phyloP scores from a whole-genome alignment of 371 early-diverging fungal species.

The Smittium culicis region DNA sequence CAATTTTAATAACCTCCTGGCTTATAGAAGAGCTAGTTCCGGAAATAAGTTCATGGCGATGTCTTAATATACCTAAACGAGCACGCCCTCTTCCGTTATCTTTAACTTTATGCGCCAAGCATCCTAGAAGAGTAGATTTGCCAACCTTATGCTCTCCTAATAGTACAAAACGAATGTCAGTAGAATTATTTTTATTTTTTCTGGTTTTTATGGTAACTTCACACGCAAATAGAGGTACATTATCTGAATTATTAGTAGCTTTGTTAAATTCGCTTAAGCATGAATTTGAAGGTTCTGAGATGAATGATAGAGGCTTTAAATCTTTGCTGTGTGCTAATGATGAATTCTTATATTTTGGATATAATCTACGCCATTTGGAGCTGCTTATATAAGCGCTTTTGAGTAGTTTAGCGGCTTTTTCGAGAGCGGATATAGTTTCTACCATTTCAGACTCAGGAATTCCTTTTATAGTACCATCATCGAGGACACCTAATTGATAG shows the following conservation, averaged over 20 bases:
- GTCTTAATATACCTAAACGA: constrained; percentile 67
- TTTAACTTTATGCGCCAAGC: constrained; percentile 58
- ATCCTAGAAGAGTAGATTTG: constrained; percentile 74
- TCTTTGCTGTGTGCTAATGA: background rate
- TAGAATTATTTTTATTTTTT: constrained; percentile 40
- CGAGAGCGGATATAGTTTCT: constrained; percentile 17
- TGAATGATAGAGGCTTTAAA: background rate
- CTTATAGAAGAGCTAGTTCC: constrained; percentile 81
- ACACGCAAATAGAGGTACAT: constrained; percentile 18
- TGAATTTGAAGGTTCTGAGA: no score
- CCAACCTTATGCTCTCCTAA: constrained; percentile 71
- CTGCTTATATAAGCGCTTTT: constrained; percentile 2
- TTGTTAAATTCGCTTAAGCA: no score
- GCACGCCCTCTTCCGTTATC: constrained; percentile 84
- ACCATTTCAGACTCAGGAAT: constrained; percentile 28
- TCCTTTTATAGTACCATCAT: constrained; percentile 73
- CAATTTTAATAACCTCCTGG: constrained; percentile 75
- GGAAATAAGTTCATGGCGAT: constrained; percentile 79
- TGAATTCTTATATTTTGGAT: no score
- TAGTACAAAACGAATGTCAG: constrained; percentile 67
- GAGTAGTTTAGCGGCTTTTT: constrained; percentile 18
- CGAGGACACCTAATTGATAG: constrained; percentile 81
- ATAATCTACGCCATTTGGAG: constrained; percentile 1
- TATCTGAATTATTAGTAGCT: background rate
- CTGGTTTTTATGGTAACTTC: constrained; percentile 32